Conservation (phyloP, 2,329 filamentous ascomycete species). For the Alternaria hordeiaustralica region DNA sequence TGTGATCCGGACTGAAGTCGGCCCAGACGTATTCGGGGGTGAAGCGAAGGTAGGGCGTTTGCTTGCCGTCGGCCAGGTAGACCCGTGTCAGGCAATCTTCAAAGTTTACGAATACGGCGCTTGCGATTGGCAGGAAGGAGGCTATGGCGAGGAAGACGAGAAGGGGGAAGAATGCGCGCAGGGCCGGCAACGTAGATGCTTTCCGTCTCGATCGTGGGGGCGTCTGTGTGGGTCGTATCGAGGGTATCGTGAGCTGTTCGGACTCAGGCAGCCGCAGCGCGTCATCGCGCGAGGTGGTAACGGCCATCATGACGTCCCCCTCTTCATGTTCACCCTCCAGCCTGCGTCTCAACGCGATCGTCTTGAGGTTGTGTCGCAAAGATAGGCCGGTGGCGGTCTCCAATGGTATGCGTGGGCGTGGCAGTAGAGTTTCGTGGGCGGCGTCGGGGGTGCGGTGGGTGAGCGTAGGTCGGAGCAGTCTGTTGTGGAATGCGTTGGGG, state of each 20-base stretch:
- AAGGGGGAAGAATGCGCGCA: conserved; percentile 22
- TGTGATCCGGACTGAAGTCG: conserved; percentile 69
- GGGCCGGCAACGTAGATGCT: conserved; percentile 8
- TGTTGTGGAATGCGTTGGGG: background rate
- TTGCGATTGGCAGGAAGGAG: conserved; percentile 33
- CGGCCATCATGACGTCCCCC: conserved; percentile 31
- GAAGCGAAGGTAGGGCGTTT: conserved; percentile 76
- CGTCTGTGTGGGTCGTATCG: conserved; percentile 36
- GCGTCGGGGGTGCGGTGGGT: background rate
- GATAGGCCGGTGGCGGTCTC: background rate
- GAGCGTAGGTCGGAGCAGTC: background rate
- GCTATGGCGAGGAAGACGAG: conserved; percentile 33
- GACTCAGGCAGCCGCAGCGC: conserved; percentile 14
- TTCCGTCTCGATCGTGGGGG: conserved; percentile 42
- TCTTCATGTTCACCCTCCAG: conserved; percentile 38
- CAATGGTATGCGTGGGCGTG: conserved; percentile 3
- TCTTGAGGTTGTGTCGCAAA: background rate
- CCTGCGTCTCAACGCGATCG: background rate
- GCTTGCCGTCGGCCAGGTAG: conserved; percentile 63
- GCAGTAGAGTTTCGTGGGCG: conserved; percentile 1
- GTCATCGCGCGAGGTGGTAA: conserved; percentile 30
- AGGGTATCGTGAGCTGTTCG: conserved; percentile 31
- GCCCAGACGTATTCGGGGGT: conserved; percentile 77
- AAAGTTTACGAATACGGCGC: conserved; percentile 71
- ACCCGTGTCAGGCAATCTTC: conserved; percentile 76